Conservation (phyloP, 2,329 filamentous ascomycete species). For the Shiraia bambusicola region DNA sequence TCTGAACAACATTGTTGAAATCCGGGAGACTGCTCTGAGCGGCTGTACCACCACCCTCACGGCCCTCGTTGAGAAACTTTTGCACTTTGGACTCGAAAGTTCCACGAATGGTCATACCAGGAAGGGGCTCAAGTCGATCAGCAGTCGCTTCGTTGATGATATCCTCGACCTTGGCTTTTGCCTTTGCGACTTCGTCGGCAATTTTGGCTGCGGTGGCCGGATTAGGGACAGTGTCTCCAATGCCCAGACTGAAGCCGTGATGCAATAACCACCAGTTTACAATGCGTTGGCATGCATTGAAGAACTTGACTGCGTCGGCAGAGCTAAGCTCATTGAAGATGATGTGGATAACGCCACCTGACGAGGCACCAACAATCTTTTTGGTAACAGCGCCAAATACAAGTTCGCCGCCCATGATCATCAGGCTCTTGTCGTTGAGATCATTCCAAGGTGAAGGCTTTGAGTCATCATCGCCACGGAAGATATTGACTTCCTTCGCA, state of each 20-base stretch:
- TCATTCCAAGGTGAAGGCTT: constrained; percentile 58
- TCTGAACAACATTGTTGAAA: constrained; percentile 93
- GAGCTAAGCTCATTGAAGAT: constrained; percentile 94
- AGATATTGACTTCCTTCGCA: constrained; percentile 77
- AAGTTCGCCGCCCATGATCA: constrained; percentile 84
- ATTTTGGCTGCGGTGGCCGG: constrained; percentile 80
- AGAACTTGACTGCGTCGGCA: constrained; percentile 85
- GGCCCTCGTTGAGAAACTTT: constrained; percentile 88
- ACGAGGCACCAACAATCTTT: constrained; percentile 87
- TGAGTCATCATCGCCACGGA: constrained; percentile 60
- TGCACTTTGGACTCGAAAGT: constrained; percentile 98
- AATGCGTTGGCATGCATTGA: constrained; percentile 92
- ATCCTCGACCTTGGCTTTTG: constrained; percentile 77
- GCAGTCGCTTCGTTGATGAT: constrained; percentile 78
- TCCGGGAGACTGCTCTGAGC: constrained; percentile 93
- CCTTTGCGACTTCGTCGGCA: constrained; percentile 73
- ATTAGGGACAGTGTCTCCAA: constrained; percentile 96
- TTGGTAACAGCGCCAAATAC: constrained; percentile 90
- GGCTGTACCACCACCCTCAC: constrained; percentile 91
- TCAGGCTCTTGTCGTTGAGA: constrained; percentile 71
- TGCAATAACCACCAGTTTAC: constrained; percentile 97
- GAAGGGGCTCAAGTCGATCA: constrained; percentile 86
- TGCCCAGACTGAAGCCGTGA: constrained; percentile 95
- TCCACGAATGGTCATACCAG: constrained; percentile 97
- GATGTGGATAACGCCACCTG: constrained; percentile 90